These are phyloP conservation scores for Aspergillus saccharolyticus DNA, from an alignment of 495 filamentous ascomycete genomes.

Conservation along the genomic window DNA sequence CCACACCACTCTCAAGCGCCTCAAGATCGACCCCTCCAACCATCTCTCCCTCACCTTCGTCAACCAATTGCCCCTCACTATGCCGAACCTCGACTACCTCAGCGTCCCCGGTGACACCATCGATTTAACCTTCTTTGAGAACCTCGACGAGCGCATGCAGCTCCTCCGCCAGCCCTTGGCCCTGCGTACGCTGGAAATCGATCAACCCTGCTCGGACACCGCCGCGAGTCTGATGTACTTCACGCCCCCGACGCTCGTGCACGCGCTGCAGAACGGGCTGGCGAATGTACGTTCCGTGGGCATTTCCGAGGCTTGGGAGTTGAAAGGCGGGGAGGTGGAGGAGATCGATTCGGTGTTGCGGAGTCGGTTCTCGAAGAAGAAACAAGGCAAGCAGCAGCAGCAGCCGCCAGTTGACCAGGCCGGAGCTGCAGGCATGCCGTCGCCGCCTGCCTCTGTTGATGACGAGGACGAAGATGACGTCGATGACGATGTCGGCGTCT, in stretches of 20 bases:
- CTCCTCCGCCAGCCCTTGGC: constrained; percentile 8
- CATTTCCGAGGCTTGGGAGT: constrained; percentile 18
- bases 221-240: constrained; percentile 15
- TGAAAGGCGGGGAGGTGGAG: constrained; percentile 20
- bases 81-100: constrained; percentile 24
- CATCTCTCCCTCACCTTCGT: constrained; percentile 25
- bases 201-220: constrained; percentile 13
- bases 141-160: constrained; percentile 14
- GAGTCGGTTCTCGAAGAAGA: constrained; percentile 8
- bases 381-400: neutral
- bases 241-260: constrained; percentile 14
- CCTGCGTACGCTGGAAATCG: constrained; percentile 25
- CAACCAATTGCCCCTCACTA: constrained; percentile 21
- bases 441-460: neutral
- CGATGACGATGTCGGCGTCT: constrained; percentile 12
- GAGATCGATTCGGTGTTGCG: constrained; percentile 23
- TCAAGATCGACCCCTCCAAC: constrained; percentile 27
- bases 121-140: constrained; percentile 27
- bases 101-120: constrained; percentile 30
- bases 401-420: neutral
- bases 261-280: constrained; percentile 20
- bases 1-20: constrained; percentile 18
- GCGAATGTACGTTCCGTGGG: constrained; percentile 22
- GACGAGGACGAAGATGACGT: neutral
- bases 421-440: neutral